A percentile compares a stretch with the other conserved stretches of the same genome.
phyloP scores from a whole-genome alignment of 192 early-diverging fungal genomes.

The Rhizophagus clarus region DNA sequence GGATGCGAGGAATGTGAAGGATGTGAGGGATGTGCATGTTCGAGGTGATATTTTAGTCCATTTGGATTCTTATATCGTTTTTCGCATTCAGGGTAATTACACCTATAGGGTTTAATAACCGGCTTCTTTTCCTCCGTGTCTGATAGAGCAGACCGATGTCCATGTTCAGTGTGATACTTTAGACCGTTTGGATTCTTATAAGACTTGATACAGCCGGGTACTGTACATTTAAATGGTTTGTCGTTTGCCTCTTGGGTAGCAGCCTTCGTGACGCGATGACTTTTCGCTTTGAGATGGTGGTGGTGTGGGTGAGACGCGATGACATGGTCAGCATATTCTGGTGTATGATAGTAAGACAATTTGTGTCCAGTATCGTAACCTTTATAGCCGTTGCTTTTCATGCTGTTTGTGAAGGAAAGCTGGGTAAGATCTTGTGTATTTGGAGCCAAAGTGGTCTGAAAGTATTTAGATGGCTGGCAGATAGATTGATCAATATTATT shows the following conservation, averaged over 20 bases:
- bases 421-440: not conserved
- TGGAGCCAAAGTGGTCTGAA: not conserved
- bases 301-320: conserved; percentile 3
- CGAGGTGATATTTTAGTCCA: conserved; percentile 93
- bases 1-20: not conserved
- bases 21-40: conserved; percentile 71
- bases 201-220: conserved; percentile 85
- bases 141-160: conserved; percentile 67
- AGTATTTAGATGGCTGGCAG: not conserved
- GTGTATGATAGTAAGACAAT: conserved; percentile 11
- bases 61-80: conserved; percentile 98
- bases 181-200: conserved; percentile 99
- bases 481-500: conserved; percentile 7
- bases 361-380: conserved; percentile 1
- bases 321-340: conserved; percentile 4
- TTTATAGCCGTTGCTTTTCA: conserved; percentile 16
- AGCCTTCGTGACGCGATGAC: conserved; percentile 13
- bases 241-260: conserved; percentile 45
- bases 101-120: conserved; percentile 70
- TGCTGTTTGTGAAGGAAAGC: not conserved
- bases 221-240: conserved; percentile 83
- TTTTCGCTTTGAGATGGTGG: conserved; percentile 9
- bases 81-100: conserved; percentile 80
- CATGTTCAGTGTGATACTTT: conserved; percentile 96
- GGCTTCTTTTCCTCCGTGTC: conserved; percentile 60